phyloP scores from a whole-genome alignment of 352 stramenopile genomes.

The Sclerospora graminicola region DNA sequence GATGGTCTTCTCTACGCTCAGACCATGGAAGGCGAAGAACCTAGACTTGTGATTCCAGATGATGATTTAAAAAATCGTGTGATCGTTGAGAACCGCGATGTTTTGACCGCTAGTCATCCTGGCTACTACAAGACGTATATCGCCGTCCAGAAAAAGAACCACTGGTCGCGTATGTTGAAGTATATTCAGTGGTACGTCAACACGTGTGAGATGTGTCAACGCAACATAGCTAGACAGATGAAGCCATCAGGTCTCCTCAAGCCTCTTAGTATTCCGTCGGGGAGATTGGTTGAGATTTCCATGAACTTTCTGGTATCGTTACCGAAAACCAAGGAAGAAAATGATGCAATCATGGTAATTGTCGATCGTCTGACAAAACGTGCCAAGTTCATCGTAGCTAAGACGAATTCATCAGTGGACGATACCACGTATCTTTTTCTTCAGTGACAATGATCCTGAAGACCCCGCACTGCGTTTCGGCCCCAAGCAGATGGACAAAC shows the following conservation, averaged over 20 bases:
- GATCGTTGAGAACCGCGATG: slow-evolving; percentile 9
- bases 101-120: slow-evolving; percentile 1
- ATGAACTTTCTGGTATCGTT: slow-evolving; percentile 7
- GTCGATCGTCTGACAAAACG: slow-evolving; percentile 5
- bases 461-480: neutral
- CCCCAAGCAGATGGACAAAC: neutral
- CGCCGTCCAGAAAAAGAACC: neutral
- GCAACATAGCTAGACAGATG: slow-evolving; percentile 7
- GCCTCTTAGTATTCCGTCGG: neutral
- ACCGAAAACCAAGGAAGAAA: neutral
- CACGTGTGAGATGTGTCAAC: slow-evolving; percentile 6
- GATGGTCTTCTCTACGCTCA: slow-evolving; percentile 3
- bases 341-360: slow-evolving; percentile 7
- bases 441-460: neutral
- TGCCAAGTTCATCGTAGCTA: slow-evolving; percentile 4
- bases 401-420: neutral
- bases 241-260: slow-evolving; percentile 7
- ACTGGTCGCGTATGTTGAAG: slow-evolving; percentile 8
- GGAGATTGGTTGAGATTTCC: slow-evolving; percentile 6
- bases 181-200: slow-evolving; percentile 13
- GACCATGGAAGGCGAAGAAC: neutral
- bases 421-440: slow-evolving; percentile 1
- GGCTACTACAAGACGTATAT: slow-evolving; percentile 7
- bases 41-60: slow-evolving; percentile 2
- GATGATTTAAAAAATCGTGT: slow-evolving; percentile 6